Evolutionary conservation across 208 protist genomes (phyloP), one percentile per base, ranked within the genome.

Genomic region (Crithidia brevicula): DNA sequence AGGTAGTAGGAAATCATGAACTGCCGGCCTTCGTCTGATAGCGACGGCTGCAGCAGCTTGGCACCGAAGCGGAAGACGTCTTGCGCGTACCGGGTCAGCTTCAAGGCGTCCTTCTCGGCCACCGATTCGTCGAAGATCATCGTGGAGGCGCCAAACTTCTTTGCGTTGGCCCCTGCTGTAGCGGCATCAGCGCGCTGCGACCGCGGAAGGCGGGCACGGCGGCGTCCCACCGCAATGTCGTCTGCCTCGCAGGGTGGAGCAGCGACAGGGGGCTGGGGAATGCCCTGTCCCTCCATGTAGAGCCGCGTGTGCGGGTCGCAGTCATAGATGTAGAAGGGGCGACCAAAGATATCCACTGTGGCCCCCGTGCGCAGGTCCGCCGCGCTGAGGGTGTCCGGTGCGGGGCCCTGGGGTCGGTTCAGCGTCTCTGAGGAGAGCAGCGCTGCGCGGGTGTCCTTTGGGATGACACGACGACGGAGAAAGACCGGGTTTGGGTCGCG

Each of bases 1-100:
- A 98, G 89, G 75, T 98, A 98, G 79, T 95, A 98, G 71, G 88
- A 88, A 23, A 98, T 62, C 34, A 98, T 74, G 65, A 98, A 98
- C 20, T 52, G 43, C 38, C 96, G 72, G 23, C 81, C 86, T 27
- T 69, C 74, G 76, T 98, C 91, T n/a, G 72, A 65, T 10, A 71
- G 60, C 23, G 54, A 62, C 10, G 81, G 81, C 10, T 90, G 72
- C 46, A 77, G 82, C 60, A 93, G 54, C 34, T 77, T 72, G 28
- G 88, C 95, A 15, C 77, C 67, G 74, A 98, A 98, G 58, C 93
- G 94, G 27, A 98, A 91, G 30, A 93, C 83, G 72, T 98, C 91
- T 34, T 96, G 83, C 10, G 86, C 81, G 69, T 88, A 92, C 22
- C 89, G 86, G 52, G 83, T 91, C 71, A 97, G 61, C 73, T 97